These are phyloP conservation scores for Cucumis melo DNA, from an alignment of 306 rosid genomes.

Conservation along the genomic window DNA sequence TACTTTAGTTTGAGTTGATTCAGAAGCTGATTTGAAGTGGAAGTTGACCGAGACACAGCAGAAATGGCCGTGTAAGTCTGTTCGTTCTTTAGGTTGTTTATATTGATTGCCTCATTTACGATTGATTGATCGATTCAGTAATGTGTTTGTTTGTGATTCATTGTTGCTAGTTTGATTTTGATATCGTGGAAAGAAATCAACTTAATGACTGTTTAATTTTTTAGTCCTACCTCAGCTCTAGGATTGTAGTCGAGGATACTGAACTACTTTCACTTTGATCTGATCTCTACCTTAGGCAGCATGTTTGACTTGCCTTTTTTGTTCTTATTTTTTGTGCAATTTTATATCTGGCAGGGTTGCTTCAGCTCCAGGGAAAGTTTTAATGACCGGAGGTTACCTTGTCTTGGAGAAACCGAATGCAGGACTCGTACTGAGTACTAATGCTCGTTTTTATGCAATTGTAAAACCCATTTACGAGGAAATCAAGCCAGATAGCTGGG, in stretches of 20 bases:
- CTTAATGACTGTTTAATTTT: background rate
- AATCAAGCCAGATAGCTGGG: constrained; percentile 46
- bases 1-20: background rate
- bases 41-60: background rate
- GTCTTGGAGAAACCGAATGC: constrained; percentile 65
- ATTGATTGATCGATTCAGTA: background rate
- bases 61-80: constrained; percentile 11
- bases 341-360: constrained; percentile 27
- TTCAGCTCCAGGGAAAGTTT: constrained; percentile 82
- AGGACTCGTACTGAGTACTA: constrained; percentile 73
- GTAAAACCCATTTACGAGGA: constrained; percentile 45
- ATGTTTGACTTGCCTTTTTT: background rate
- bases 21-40: constrained; percentile 1
- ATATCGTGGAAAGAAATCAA: background rate
- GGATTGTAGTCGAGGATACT: background rate
- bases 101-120: background rate
- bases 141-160: background rate
- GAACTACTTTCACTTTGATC: background rate
- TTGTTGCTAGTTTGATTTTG: background rate
- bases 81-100: background rate
- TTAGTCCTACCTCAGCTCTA: background rate
- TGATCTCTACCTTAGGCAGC: background rate
- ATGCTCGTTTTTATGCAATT: constrained; percentile 66
- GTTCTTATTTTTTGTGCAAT: background rate
- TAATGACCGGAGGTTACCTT: constrained; percentile 69